Evolutionary conservation across 1,284 basidiomycete genomes (phyloP).

Genomic region (Cutaneotrichosporon spelunceum): DNA sequence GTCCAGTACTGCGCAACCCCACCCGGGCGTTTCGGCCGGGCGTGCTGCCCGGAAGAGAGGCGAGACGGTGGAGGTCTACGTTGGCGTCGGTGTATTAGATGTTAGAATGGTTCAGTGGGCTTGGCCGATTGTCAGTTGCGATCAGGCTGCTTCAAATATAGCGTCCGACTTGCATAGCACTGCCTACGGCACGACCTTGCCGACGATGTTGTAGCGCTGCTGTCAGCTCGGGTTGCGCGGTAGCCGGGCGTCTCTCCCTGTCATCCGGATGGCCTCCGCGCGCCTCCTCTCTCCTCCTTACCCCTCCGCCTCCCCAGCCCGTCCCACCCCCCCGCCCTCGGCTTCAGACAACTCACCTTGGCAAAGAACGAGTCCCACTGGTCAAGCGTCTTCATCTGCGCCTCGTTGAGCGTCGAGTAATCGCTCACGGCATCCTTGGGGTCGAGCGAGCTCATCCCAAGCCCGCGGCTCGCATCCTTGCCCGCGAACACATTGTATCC

Average conservation of each 20-base stretch:
- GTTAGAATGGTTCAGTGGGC: too few relatives aligned
- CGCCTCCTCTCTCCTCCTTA: background rate
- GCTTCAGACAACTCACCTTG: constrained; percentile 53
- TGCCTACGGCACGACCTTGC: constrained; percentile 57
- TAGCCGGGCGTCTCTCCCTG: too few relatives aligned
- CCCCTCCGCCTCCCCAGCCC: background rate
- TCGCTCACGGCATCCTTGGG: constrained; percentile 83
- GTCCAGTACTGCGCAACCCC: too few relatives aligned
- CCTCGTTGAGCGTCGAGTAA: constrained; percentile 70
- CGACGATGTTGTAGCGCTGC: constrained; percentile 77
- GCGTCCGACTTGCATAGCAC: background rate
- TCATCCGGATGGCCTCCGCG: too few relatives aligned
- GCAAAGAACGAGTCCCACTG: constrained; percentile 83
- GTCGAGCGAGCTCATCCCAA: constrained; percentile 77
- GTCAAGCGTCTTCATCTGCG: constrained; percentile 77
- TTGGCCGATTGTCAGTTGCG: background rate
- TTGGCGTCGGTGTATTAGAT: too few relatives aligned
- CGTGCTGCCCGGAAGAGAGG: too few relatives aligned
- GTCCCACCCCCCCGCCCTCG: background rate
- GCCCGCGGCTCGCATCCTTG: constrained; percentile 79
- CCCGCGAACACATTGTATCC: constrained; percentile 62
- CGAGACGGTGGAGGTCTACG: too few relatives aligned
- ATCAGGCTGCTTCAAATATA: background rate
- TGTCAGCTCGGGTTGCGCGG: constrained; percentile 20
- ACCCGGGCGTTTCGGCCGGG: too few relatives aligned